Percentiles rank a stretch among this genome's conserved stretches.
Evolutionary conservation across 2,329 filamentous ascomycete genomes (phyloP).

Genomic region (Talaromyces atroroseus): DNA sequence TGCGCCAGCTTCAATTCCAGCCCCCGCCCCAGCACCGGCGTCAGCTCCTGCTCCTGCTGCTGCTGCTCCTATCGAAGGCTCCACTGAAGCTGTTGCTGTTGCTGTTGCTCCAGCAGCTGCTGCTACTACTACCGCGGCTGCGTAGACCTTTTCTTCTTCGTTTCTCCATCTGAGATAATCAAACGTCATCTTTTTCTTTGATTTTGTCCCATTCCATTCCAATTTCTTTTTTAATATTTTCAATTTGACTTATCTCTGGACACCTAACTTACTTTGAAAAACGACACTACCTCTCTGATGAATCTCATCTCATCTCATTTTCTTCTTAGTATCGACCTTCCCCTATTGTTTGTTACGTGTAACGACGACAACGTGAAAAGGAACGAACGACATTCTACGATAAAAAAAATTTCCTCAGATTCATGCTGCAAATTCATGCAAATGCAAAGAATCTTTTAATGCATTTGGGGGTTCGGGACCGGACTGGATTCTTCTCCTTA

Average conservation of each 20-base stretch:
- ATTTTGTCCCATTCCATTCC: constrained; percentile 5
- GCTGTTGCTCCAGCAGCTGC: constrained; percentile 32
- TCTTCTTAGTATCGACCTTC: neutral
- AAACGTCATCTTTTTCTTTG: constrained; percentile 21
- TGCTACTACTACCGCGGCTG: constrained; percentile 33
- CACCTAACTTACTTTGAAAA: constrained; percentile 16
- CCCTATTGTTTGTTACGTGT: constrained; percentile 31
- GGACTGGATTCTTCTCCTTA: neutral
- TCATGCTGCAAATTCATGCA: constrained; percentile 8
- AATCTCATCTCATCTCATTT: neutral
- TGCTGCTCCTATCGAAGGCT: constrained; percentile 25
- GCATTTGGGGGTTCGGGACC: constrained; percentile 6
- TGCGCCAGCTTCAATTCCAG: constrained; percentile 27
- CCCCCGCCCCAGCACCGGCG: constrained; percentile 32
- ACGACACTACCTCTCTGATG: constrained; percentile 1
- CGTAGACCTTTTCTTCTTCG: neutral
- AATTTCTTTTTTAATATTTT: constrained; percentile 1
- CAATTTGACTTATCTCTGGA: constrained; percentile 15
- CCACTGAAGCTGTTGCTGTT: constrained; percentile 27
- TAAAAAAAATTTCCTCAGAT: constrained; percentile 23
- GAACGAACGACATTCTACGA: constrained; percentile 23
- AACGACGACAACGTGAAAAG: constrained; percentile 39
- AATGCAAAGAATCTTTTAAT: constrained; percentile 1
- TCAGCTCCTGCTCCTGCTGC: constrained; percentile 28
- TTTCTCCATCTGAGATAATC: constrained; percentile 17